Conservation (phyloP, 2,329 filamentous ascomycete species). For the Aureobasidium zeae region DNA sequence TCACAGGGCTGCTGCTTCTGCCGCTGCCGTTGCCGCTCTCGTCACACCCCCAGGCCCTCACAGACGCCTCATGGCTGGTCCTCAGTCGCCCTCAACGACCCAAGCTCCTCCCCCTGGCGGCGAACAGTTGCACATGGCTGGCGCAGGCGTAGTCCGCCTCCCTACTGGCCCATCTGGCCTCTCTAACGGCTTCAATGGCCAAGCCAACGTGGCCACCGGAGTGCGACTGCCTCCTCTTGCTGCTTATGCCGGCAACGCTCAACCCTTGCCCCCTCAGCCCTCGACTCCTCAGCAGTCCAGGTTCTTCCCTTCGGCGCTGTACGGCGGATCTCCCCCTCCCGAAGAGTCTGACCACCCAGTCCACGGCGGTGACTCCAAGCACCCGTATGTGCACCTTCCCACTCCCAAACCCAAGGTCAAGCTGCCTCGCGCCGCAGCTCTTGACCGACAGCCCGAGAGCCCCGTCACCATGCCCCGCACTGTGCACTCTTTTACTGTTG, state of each 20-base stretch:
- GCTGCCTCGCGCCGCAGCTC: slow-evolving; percentile 53
- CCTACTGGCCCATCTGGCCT: slow-evolving; percentile 19
- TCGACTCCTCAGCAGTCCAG: slow-evolving; percentile 22
- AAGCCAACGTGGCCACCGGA: slow-evolving; percentile 17
- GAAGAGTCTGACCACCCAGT: slow-evolving; percentile 65
- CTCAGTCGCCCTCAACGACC: slow-evolving; percentile 25
- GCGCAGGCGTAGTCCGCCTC: slow-evolving; percentile 27
- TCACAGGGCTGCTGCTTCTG: neutral
- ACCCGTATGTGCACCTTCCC: slow-evolving; percentile 62
- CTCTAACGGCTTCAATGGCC: neutral
- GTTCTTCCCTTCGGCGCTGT: slow-evolving; percentile 40
- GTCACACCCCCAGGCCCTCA: no score
- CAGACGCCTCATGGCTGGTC: neutral
- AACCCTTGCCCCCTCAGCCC: slow-evolving; percentile 7
- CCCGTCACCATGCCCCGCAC: slow-evolving; percentile 35
- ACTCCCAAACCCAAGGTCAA: slow-evolving; percentile 67
- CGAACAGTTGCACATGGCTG: slow-evolving; percentile 18
- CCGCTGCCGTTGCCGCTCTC: no score
- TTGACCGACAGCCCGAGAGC: slow-evolving; percentile 30
- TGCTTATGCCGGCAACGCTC: slow-evolving; percentile 20
- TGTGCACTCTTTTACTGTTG: slow-evolving; percentile 32
- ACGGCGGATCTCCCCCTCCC: slow-evolving; percentile 49
- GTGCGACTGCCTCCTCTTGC: slow-evolving; percentile 18
- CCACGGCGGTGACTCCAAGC: slow-evolving; percentile 56
- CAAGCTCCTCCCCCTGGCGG: slow-evolving; percentile 20